Evolutionary conservation across 805 yeast species (phyloP), one percentile per base, ranked within the genome.

Genomic region (Pichia rugopelliculosa): DNA sequence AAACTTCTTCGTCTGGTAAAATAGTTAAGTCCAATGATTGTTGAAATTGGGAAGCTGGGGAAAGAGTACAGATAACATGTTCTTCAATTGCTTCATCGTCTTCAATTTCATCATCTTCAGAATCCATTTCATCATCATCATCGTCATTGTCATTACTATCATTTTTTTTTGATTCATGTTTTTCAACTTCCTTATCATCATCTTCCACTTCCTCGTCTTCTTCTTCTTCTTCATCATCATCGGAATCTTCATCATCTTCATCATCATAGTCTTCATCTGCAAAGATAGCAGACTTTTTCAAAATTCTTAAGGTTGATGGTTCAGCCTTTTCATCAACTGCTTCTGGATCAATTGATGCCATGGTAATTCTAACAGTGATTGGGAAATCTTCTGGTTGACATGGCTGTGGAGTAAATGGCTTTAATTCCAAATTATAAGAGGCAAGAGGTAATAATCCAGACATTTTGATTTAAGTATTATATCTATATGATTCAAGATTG

Each of bases 271-370:
- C 68, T n/a, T 63, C 69, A 39, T 69, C 74, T 44, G 71, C 76
- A 44, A 65, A 54, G 54, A 67, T 60, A 24, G 67, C 64, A 41
- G 68, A 73, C 63, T 81, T 82, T 78, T 87, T 89, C 65, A 91
- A 77, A 62, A 91, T 77, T 73, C 95, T 84, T 63, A 93, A 76
- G 59, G 96, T 88, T 27, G 96, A 82, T 56, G 98, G 97, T 58
- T 77, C 82, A 56, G 75, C 80, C 59, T 80, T 79, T 54, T 82
- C 89, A 59, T 88, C 96, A 58, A 78, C 80, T 26, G 95, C 76
- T 61, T 82, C 86, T 53, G 96, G 96, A 70, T 91, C 96, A 60
- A 93, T 75, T 51, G 99, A 95, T 54, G 96, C 99, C 78, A 91
- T 77, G 46, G 98, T 90, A 60, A 91, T 67, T 70, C 95, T 86